Evolutionary conservation across 1,284 basidiomycete species (phyloP).

Genomic region (Trichosporon coremiiforme): DNA sequence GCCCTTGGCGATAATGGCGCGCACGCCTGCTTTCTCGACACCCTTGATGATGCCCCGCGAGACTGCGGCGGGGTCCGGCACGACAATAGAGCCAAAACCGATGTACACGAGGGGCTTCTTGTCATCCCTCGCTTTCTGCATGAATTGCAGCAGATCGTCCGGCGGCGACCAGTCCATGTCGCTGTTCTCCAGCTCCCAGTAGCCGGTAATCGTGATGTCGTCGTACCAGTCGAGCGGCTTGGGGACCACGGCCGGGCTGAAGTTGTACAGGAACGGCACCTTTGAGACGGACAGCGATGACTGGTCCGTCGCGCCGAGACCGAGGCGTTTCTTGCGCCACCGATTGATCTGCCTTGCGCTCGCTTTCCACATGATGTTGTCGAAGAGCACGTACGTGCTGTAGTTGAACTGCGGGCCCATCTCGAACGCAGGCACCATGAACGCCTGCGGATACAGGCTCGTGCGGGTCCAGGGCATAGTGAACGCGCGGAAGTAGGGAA

Average conservation of each 20-base stretch:
- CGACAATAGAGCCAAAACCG: slow-evolving; percentile 69
- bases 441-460: slow-evolving; percentile 94
- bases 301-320: slow-evolving; percentile 67
- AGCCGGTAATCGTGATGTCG: slow-evolving; percentile 60
- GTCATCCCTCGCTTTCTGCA: slow-evolving; percentile 63
- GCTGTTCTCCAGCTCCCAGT: slow-evolving; percentile 69
- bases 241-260: slow-evolving; percentile 78
- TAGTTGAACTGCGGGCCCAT: slow-evolving; percentile 98
- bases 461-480: slow-evolving; percentile 67
- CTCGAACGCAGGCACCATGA: slow-evolving; percentile 90
- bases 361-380: slow-evolving; percentile 96
- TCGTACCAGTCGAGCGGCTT: slow-evolving; percentile 77
- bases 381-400: slow-evolving; percentile 77
- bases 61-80: slow-evolving; percentile 68
- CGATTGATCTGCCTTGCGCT: slow-evolving; percentile 91
- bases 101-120: slow-evolving; percentile 73
- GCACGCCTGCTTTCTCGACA: slow-evolving; percentile 66
- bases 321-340: slow-evolving; percentile 81
- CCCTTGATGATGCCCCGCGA: slow-evolving; percentile 68
- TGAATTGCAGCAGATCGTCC: slow-evolving; percentile 62
- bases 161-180: slow-evolving; percentile 66
- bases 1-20: slow-evolving; percentile 74
- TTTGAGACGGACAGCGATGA: slow-evolving; percentile 22
- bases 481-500: slow-evolving; percentile 91
- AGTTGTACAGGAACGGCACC: slow-evolving; percentile 97